Conservation (phyloP, 2,329 filamentous ascomycete species). For the Apiospora aurea region DNA sequence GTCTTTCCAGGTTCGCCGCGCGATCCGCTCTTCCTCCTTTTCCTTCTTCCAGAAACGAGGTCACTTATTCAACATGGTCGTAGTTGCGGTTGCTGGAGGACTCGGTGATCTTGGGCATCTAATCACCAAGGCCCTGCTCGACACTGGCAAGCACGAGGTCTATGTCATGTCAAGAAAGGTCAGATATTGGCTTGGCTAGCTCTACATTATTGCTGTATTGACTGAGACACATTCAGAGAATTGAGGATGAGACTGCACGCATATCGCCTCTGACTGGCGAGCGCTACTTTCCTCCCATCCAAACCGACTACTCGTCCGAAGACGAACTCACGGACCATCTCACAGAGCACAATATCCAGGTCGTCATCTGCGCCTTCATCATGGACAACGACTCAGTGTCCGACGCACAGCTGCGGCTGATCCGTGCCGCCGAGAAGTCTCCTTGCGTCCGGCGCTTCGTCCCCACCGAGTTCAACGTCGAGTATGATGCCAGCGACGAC, state of each 20-base stretch:
- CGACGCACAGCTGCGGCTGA: conserved; percentile 43
- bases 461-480: conserved; percentile 48
- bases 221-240: conserved; percentile 26
- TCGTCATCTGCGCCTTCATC: conserved; percentile 44
- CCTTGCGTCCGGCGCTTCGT: conserved; percentile 44
- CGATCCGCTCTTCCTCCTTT: no score
- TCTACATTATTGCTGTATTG: conserved; percentile 18
- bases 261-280: conserved; percentile 34
- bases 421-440: conserved; percentile 42
- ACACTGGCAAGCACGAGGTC: conserved; percentile 38
- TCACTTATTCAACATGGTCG: conserved; percentile 34
- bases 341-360: conserved; percentile 33
- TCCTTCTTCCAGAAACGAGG: conserved; percentile 2
- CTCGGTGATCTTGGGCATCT: conserved; percentile 37
- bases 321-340: conserved; percentile 34
- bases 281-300: conserved; percentile 35
- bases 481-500: conserved; percentile 44
- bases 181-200: conserved; percentile 15
- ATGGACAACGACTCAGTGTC: conserved; percentile 40
- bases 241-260: conserved; percentile 28
- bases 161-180: conserved; percentile 40
- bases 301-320: conserved; percentile 40
- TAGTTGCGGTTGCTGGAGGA: conserved; percentile 38
- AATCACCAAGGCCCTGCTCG: conserved; percentile 36
- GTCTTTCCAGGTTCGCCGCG: no score